Evolutionary conservation across 2,329 filamentous ascomycete species (phyloP).

Genomic region (Cercospora canescens): DNA sequence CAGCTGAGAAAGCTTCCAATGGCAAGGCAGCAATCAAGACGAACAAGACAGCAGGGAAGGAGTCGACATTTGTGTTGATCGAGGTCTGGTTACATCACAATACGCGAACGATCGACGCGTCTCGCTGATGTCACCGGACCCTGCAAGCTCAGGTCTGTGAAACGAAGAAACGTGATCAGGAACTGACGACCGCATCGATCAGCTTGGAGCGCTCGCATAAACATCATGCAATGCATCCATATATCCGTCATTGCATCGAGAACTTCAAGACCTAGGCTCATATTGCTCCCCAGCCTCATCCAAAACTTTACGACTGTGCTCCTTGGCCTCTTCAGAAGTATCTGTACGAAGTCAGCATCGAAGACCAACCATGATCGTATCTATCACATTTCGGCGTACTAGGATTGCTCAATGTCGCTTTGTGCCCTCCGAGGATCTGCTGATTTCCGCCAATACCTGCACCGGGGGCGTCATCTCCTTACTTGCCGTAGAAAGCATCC

Average conservation of each 20-base stretch:
- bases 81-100: neutral
- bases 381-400: constrained; percentile 7
- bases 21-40: neutral
- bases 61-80: neutral
- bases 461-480: constrained; percentile 11
- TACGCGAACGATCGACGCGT: neutral
- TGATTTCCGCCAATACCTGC: constrained; percentile 5
- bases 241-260: neutral
- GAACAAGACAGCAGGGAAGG: neutral
- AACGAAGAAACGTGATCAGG: constrained; percentile 2
- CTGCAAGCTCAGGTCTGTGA: neutral
- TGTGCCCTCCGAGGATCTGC: constrained; percentile 57
- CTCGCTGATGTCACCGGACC: neutral
- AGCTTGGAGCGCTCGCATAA: neutral
- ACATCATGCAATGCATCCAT: neutral
- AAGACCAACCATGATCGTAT: neutral
- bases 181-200: neutral
- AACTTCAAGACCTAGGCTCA: neutral
- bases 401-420: constrained; percentile 53
- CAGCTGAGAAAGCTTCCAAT: neutral
- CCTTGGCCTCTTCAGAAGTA: constrained; percentile 57
- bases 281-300: constrained; percentile 19
- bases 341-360: constrained; percentile 25
- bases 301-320: constrained; percentile 51
- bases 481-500: constrained; percentile 20